A percentile compares a stretch with the other conserved stretches of the same genome.
Conservation (phyloP, 108 stramenopile species). For the Nitzschia palea region DNA sequence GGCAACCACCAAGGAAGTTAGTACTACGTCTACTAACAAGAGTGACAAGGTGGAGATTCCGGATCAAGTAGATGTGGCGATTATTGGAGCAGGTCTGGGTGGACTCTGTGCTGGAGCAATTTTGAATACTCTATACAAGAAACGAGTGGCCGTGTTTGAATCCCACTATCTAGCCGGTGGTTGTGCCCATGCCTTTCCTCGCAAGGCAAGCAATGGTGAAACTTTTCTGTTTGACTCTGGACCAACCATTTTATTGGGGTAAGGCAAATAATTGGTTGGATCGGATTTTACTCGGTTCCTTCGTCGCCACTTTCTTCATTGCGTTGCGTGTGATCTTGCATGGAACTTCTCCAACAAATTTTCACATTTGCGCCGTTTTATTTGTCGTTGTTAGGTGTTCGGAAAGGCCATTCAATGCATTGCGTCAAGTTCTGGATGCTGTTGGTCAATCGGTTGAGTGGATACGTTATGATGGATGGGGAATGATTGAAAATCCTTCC, state of each 20-base stretch:
- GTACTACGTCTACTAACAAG: not conserved
- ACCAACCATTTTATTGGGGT: constrained; percentile 85
- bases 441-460: constrained; percentile 78
- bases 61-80: constrained; percentile 68
- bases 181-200: constrained; percentile 88
- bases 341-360: not conserved
- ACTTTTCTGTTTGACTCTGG: constrained; percentile 89
- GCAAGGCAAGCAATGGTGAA: constrained; percentile 29
- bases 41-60: constrained; percentile 1
- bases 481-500: constrained; percentile 83
- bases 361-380: not conserved
- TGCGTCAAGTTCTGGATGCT: constrained; percentile 88
- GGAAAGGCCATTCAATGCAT: constrained; percentile 68
- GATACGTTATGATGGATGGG: constrained; percentile 91
- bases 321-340: not conserved
- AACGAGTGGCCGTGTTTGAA: constrained; percentile 85
- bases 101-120: constrained; percentile 91
- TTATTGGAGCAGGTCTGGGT: constrained; percentile 87
- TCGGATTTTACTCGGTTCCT: no score
- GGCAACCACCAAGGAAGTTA: no score
- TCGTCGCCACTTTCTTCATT: not conserved
- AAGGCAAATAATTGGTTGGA: no score
- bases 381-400: constrained; percentile 37
- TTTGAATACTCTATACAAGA: constrained; percentile 77
- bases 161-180: constrained; percentile 90